Percentiles rank a stretch among this genome's conserved stretches.
Evolutionary conservation across 140 eudicot species (phyloP).

Genomic region (Ambrosia hybrid): DNA sequence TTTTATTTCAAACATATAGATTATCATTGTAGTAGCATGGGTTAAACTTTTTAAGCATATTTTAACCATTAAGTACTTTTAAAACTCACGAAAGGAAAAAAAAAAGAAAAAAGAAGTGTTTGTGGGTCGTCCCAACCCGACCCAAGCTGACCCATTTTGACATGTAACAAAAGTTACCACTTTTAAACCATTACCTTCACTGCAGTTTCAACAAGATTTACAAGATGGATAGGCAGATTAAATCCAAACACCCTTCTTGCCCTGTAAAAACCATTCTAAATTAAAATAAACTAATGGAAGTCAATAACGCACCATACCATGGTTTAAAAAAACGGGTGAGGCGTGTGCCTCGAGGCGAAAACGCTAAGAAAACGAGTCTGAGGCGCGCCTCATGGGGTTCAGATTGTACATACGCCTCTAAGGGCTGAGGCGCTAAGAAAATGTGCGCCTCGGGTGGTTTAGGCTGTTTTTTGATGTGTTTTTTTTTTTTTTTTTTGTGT

Average conservation of each 20-base stretch:
- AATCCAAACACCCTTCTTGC: constrained; percentile 86
- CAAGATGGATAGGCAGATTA: constrained; percentile 63
- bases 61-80: not conserved
- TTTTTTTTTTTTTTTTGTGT: too few species aligned
- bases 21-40: not conserved
- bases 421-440: too few species aligned
- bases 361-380: too few species aligned
- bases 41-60: not conserved
- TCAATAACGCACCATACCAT: not conserved
- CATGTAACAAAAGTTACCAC: too few species aligned
- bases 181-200: constrained; percentile 52
- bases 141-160: too few species aligned
- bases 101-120: not conserved
- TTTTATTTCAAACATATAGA: not conserved
- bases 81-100: not conserved
- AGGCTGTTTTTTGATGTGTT: too few species aligned
- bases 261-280: constrained; percentile 46
- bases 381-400: too few species aligned
- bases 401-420: too few species aligned
- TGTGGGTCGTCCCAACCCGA: not conserved
- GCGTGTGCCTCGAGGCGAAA: too few species aligned
- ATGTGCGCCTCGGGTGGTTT: too few species aligned
- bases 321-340: too few species aligned
- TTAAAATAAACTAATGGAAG: constrained; percentile 13
- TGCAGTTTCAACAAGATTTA: constrained; percentile 60